Percentiles rank a stretch among this genome's conserved stretches.
These are phyloP conservation scores for Cystoderma amianthinum DNA, from an alignment of 768 basidiomycete genomes.

Conservation along the genomic window DNA sequence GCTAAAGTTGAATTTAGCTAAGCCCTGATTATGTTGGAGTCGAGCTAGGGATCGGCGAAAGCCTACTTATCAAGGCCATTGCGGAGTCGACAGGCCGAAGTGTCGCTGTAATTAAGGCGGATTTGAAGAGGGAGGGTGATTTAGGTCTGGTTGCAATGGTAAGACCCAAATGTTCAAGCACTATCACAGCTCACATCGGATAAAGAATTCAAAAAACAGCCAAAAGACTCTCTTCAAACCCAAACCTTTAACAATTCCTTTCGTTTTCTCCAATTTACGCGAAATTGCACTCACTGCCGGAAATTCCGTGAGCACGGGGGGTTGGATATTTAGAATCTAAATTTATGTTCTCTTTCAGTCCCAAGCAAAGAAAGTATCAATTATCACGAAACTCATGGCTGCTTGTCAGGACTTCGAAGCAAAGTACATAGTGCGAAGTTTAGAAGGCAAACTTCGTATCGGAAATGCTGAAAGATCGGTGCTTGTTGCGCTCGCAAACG, in stretches of 20 bases:
- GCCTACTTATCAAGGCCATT: slow-evolving; percentile 90
- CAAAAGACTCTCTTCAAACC: slow-evolving; percentile 95
- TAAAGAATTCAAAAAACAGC: slow-evolving; percentile 84
- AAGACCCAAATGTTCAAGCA: slow-evolving; percentile 11
- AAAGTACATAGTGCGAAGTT: slow-evolving; percentile 91
- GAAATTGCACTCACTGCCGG: slow-evolving; percentile 88
- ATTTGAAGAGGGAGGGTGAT: slow-evolving; percentile 93
- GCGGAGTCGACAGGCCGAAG: slow-evolving; percentile 92
- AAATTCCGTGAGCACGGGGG: slow-evolving; percentile 50
- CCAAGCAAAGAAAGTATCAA: slow-evolving; percentile 90
- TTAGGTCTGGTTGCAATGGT: slow-evolving; percentile 96
- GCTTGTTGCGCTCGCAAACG: slow-evolving; percentile 91
- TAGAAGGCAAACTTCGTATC: slow-evolving; percentile 96
- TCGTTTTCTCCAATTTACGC: slow-evolving; percentile 83
- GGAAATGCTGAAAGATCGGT: slow-evolving; percentile 95
- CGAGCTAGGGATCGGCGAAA: slow-evolving; percentile 95
- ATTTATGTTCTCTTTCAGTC: slow-evolving; percentile 43
- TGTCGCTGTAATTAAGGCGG: slow-evolving; percentile 74
- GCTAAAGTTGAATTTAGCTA: slow-evolving; percentile 40
- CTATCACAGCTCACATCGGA: slow-evolving; percentile 1
- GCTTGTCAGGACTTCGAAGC: slow-evolving; percentile 90
- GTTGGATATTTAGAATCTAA: neutral
- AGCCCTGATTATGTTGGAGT: slow-evolving; percentile 94
- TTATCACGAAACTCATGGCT: slow-evolving; percentile 90
- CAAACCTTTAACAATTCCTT: slow-evolving; percentile 81